phyloP scores from a whole-genome alignment of 345 rosid species.

The Reutealis trisperma region DNA sequence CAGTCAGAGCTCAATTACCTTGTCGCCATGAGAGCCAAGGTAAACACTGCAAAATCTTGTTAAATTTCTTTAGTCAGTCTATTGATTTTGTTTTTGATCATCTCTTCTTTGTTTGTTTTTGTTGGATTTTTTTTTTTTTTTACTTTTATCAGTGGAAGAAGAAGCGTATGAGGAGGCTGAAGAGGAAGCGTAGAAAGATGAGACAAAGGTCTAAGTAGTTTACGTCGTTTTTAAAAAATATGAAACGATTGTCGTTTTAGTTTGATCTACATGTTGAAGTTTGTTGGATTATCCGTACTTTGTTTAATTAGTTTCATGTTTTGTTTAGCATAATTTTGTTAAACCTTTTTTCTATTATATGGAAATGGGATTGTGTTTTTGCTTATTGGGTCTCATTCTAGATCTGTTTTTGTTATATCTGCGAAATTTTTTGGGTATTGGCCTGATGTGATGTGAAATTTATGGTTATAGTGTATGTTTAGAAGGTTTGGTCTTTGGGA shows the following conservation, averaged over 20 bases:
- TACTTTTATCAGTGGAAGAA: constrained; percentile 79
- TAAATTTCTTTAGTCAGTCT: neutral
- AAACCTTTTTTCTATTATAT: neutral
- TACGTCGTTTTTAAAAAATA: neutral
- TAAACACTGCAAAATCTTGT: constrained; percentile 3
- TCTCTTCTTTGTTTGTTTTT: neutral
- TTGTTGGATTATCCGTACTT: neutral
- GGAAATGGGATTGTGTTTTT: constrained; percentile 13
- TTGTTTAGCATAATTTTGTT: neutral
- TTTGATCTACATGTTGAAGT: neutral
- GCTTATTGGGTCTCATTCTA: neutral
- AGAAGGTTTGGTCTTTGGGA: no score
- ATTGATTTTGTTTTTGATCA: neutral
- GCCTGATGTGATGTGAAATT: no score
- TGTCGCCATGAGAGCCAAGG: constrained; percentile 88
- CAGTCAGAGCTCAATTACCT: neutral
- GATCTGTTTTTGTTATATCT: neutral
- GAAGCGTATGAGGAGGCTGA: constrained; percentile 99
- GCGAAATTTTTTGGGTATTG: neutral
- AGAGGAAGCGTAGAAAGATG: constrained; percentile 99
- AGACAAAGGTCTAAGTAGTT: constrained; percentile 95
- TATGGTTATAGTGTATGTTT: no score
- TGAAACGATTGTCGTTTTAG: neutral
- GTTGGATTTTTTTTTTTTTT: constrained; percentile 6
- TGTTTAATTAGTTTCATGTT: constrained; percentile 7